Percentiles rank a stretch among this genome's conserved stretches.
Conservation (phyloP, 129 eudicot genomes). For the Chrysanthemum makinoi region DNA sequence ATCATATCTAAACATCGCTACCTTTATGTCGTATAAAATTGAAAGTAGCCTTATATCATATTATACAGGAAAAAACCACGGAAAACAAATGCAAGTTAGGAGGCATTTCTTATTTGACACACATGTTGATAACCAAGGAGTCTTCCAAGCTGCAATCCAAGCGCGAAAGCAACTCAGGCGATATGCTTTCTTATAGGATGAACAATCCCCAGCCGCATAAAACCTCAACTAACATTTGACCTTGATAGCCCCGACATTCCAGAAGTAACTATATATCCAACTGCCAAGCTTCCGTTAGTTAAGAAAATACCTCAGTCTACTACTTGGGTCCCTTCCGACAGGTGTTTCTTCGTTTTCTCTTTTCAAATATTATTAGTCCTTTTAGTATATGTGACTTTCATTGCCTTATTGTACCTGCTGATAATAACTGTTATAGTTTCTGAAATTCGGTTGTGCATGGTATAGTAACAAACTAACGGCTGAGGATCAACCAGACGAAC, state of each 20-base stretch:
- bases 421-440: conserved; percentile 5
- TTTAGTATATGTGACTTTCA: background rate
- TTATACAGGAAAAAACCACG: conserved; percentile 48
- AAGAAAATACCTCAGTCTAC: conserved; percentile 67
- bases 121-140: conserved; percentile 3
- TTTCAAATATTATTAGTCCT: background rate
- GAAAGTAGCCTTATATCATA: conserved; percentile 15
- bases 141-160: background rate
- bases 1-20: too few species aligned
- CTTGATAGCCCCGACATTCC: too few species aligned
- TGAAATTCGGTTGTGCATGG: conserved; percentile 21
- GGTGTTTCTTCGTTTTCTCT: conserved; percentile 22
- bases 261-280: too few species aligned
- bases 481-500: conserved; percentile 60
- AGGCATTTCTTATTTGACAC: conserved; percentile 22
- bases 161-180: conserved; percentile 18
- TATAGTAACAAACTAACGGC: conserved; percentile 78
- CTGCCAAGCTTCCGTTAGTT: conserved; percentile 45
- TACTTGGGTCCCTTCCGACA: conserved; percentile 59
- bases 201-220: conserved; percentile 11
- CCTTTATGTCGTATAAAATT: background rate
- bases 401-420: background rate
- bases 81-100: conserved; percentile 39
- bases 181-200: conserved; percentile 47
- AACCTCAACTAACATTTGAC: too few species aligned